Conservation (phyloP, 345 rosid species). For the Gynandropsis gynandra region DNA sequence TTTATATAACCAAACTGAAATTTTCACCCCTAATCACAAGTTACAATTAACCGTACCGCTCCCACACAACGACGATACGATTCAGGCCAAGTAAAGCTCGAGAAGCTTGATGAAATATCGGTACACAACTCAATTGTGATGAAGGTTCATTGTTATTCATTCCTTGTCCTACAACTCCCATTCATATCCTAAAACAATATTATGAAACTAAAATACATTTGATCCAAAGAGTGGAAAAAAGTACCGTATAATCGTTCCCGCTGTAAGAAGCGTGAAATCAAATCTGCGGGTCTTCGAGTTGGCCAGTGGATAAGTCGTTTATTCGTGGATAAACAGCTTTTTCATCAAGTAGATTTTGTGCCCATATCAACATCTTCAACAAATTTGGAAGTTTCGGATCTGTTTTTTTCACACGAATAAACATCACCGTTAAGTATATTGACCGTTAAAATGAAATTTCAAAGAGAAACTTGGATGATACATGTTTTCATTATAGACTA, state of each 20-base stretch:
- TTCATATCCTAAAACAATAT: no score
- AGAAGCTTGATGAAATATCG: no score
- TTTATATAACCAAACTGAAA: no score
- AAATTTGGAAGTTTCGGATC: constrained; percentile 94
- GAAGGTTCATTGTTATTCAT: no score
- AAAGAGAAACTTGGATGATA: neutral
- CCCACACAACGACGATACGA: no score
- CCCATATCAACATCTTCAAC: constrained; percentile 92
- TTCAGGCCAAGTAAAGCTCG: no score
- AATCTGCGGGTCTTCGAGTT: constrained; percentile 60
- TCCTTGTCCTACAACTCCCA: constrained; percentile 7
- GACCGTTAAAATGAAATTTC: neutral
- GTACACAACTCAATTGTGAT: no score
- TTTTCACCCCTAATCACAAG: no score
- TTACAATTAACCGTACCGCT: no score
- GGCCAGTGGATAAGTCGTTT: constrained; percentile 62
- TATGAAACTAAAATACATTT: constrained; percentile 17
- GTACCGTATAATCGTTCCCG: constrained; percentile 18
- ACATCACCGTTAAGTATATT: constrained; percentile 3
- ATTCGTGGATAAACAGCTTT: constrained; percentile 90
- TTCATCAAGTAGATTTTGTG: constrained; percentile 82
- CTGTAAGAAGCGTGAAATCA: constrained; percentile 26
- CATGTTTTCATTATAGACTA: neutral
- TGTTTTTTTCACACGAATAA: constrained; percentile 28
- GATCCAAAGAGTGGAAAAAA: constrained; percentile 12